Conservation (phyloP, 768 basidiomycete genomes). For the Mycena rebaudengoi region DNA sequence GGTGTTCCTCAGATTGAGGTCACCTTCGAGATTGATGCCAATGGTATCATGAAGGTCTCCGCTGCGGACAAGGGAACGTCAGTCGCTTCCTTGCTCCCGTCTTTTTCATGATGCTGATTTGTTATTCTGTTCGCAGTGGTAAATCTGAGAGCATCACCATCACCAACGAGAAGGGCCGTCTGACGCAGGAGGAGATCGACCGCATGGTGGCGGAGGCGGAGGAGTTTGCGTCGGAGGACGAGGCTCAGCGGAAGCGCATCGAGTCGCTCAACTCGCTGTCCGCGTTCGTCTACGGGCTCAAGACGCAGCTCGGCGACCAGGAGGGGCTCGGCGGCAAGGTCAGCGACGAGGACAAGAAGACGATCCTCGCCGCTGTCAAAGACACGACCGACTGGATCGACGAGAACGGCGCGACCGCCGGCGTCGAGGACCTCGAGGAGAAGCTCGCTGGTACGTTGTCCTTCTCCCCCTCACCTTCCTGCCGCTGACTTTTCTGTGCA, state of each 20-base stretch:
- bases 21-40: constrained; percentile 94
- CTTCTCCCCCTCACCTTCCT: neutral
- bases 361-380: constrained; percentile 81
- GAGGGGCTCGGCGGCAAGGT: constrained; percentile 93
- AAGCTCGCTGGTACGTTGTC: constrained; percentile 66
- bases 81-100: constrained; percentile 35
- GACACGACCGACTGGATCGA: constrained; percentile 95
- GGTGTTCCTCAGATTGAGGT: constrained; percentile 98
- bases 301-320: constrained; percentile 85
- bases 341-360: constrained; percentile 83
- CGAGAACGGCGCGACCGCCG: constrained; percentile 76
- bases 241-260: constrained; percentile 80
- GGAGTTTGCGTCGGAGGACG: constrained; percentile 86
- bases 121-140: constrained; percentile 55
- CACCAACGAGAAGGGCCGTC: constrained; percentile 95
- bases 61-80: constrained; percentile 95
- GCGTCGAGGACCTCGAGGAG: constrained; percentile 91
- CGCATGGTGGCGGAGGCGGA: constrained; percentile 96
- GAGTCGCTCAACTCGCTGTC: constrained; percentile 87
- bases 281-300: constrained; percentile 85
- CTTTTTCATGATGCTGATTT: neutral
- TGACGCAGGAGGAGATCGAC: constrained; percentile 90
- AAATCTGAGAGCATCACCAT: constrained; percentile 93
- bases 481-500: constrained; percentile 19
- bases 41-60: constrained; percentile 94